Evolutionary conservation across 139 green algal genomes (phyloP).

Genomic region (Chlorella vulgaris): DNA sequence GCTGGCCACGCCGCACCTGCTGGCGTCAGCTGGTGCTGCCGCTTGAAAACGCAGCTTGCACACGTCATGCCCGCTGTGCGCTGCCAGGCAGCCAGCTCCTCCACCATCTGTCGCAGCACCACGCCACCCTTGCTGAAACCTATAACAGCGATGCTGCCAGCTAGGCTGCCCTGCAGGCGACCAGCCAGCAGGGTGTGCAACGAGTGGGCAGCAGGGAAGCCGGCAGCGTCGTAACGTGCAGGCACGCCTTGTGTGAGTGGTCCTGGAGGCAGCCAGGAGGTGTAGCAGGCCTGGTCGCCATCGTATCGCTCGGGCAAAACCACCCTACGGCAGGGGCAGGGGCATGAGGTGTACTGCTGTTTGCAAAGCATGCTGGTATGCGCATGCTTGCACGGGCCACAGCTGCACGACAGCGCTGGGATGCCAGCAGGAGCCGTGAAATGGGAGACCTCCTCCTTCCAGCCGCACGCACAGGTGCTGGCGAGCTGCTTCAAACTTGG

Average conservation of each 20-base stretch:
- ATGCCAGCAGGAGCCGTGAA: no score
- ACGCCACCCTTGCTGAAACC: slow-evolving; percentile 68
- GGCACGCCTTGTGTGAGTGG: background rate
- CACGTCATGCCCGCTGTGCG: background rate
- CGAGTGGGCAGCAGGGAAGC: slow-evolving; percentile 15
- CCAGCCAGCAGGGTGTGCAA: slow-evolving; percentile 5
- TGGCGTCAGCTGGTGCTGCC: background rate
- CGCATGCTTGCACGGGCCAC: no score
- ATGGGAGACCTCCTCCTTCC: no score
- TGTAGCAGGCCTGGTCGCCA: slow-evolving; percentile 44
- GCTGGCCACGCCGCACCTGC: background rate
- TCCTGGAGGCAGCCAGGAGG: slow-evolving; percentile 25
- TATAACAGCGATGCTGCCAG: background rate
- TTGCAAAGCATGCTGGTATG: no score
- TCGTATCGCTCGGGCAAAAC: slow-evolving; percentile 29
- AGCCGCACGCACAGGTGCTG: no score
- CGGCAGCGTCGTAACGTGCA: background rate
- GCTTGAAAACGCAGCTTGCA: background rate
- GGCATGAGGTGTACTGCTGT: no score
- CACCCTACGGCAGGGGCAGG: slow-evolving; percentile 13
- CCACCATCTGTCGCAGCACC: slow-evolving; percentile 66
- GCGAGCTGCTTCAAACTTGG: slow-evolving; percentile 46
- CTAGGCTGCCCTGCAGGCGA: background rate
- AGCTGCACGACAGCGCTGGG: no score
- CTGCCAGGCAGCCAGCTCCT: slow-evolving; percentile 51